phyloP scores from a whole-genome alignment of 1,284 basidiomycete genomes.

The Malassezia cuniculi region DNA sequence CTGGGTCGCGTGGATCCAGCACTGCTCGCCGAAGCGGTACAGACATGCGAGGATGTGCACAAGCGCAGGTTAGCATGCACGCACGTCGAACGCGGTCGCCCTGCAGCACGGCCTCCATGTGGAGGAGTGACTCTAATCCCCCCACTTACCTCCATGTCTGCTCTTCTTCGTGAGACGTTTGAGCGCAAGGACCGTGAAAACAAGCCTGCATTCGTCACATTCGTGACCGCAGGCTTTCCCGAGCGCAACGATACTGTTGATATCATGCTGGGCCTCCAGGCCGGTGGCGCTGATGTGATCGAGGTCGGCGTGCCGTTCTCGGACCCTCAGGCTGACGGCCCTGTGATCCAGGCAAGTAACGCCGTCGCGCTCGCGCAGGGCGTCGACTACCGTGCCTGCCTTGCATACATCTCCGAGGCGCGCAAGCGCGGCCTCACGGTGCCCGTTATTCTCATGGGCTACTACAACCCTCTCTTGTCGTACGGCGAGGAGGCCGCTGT shows the following conservation, averaged over 20 bases:
- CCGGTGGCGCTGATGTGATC: constrained; percentile 84
- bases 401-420: constrained; percentile 67
- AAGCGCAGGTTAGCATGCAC: background rate
- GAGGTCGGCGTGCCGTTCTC: constrained; percentile 89
- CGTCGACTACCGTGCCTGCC: constrained; percentile 39
- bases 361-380: constrained; percentile 34
- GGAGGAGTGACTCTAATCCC: background rate
- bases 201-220: constrained; percentile 41
- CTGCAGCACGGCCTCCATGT: constrained; percentile 7
- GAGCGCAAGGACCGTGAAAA: constrained; percentile 15
- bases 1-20: constrained; percentile 7
- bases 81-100: constrained; percentile 7
- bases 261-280: constrained; percentile 76
- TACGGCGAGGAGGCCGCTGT: constrained; percentile 91
- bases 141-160: constrained; percentile 6
- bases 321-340: constrained; percentile 78
- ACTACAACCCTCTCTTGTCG: constrained; percentile 72
- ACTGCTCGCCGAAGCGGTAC: constrained; percentile 7
- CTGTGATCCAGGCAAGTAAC: constrained; percentile 84
- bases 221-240: constrained; percentile 43
- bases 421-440: constrained; percentile 65
- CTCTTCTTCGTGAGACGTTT: constrained; percentile 8
- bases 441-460: constrained; percentile 74
- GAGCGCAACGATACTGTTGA: constrained; percentile 59
- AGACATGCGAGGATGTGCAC: constrained; percentile 5